phyloP scores from a whole-genome alignment of 176 grass and related monocot species.

The Aegilops longissima region DNA sequence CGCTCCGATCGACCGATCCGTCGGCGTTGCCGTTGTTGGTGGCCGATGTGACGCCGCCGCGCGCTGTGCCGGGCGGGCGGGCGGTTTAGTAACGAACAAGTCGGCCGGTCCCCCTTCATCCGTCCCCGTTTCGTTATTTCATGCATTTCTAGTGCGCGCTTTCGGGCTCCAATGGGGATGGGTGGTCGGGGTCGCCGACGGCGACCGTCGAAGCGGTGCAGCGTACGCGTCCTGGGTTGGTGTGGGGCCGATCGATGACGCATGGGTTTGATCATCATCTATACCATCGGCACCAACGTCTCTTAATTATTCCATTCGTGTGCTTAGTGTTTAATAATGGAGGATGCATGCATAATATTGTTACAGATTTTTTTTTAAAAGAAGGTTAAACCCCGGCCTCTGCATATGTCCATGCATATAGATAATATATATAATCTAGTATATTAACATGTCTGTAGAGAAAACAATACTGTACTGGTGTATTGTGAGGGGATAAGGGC shows the following conservation, averaged over 20 bases:
- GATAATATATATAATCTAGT: too few species aligned
- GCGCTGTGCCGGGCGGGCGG: not conserved
- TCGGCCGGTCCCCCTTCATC: slow-evolving; percentile 21
- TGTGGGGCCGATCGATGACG: slow-evolving; percentile 41
- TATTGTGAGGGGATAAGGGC: too few species aligned
- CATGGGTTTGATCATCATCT: slow-evolving; percentile 13
- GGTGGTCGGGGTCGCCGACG: slow-evolving; percentile 30
- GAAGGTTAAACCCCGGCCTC: too few species aligned
- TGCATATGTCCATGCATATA: too few species aligned
- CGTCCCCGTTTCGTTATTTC: slow-evolving; percentile 53
- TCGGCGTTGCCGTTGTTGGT: slow-evolving; percentile 47
- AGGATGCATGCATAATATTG: too few species aligned
- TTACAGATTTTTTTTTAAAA: too few species aligned
- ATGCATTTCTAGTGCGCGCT: slow-evolving; percentile 24
- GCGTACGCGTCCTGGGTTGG: slow-evolving; percentile 22
- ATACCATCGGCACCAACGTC: not conserved
- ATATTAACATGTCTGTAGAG: too few species aligned
- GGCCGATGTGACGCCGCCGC: slow-evolving; percentile 43
- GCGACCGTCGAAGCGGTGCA: slow-evolving; percentile 29
- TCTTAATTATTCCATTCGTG: not conserved
- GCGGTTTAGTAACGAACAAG: slow-evolving; percentile 54
- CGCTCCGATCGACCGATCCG: too few species aligned
- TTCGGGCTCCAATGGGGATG: slow-evolving; percentile 30
- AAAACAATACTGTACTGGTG: too few species aligned
- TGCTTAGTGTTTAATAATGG: not conserved